A percentile compares a stretch with the other conserved stretches of the same genome.
phyloP scores from a whole-genome alignment of 768 basidiomycete species.

The Amanita polypyramis region DNA sequence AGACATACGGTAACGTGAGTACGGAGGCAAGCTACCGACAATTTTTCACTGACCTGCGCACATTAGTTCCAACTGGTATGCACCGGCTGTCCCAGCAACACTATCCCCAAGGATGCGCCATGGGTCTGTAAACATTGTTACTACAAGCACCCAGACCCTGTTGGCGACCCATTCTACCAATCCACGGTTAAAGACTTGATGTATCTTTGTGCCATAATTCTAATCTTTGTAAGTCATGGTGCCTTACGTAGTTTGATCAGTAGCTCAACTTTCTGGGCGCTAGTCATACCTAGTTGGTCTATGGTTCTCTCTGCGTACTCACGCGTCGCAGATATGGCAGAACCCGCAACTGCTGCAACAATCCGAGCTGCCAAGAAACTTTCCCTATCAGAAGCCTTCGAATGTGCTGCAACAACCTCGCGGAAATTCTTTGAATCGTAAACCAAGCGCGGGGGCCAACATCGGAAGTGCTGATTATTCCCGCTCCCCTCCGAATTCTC shows the following conservation, averaged over 20 bases:
- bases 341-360: slow-evolving; percentile 81
- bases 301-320: slow-evolving; percentile 98
- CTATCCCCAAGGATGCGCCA: slow-evolving; percentile 28
- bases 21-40: background rate
- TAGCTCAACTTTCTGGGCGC: background rate
- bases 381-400: slow-evolving; percentile 51
- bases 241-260: background rate
- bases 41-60: slow-evolving; percentile 4
- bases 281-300: slow-evolving; percentile 95
- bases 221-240: slow-evolving; percentile 68
- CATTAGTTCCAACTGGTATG: slow-evolving; percentile 81
- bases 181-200: slow-evolving; percentile 90
- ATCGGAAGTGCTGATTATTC: slow-evolving; percentile 21
- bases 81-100: slow-evolving; percentile 58
- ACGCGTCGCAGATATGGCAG: slow-evolving; percentile 98
- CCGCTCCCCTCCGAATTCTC: slow-evolving; percentile 27
- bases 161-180: slow-evolving; percentile 92
- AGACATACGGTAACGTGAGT: slow-evolving; percentile 93
- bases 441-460: slow-evolving; percentile 31
- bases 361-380: slow-evolving; percentile 54
- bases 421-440: slow-evolving; percentile 28
- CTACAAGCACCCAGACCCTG: slow-evolving; percentile 91
- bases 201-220: slow-evolving; percentile 89
- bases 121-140: slow-evolving; percentile 92
- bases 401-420: slow-evolving; percentile 13